Percentiles rank a stretch among this genome's conserved stretches.
Evolutionary conservation across 352 stramenopile species (phyloP).

Genomic region (Phytophthora pini): DNA sequence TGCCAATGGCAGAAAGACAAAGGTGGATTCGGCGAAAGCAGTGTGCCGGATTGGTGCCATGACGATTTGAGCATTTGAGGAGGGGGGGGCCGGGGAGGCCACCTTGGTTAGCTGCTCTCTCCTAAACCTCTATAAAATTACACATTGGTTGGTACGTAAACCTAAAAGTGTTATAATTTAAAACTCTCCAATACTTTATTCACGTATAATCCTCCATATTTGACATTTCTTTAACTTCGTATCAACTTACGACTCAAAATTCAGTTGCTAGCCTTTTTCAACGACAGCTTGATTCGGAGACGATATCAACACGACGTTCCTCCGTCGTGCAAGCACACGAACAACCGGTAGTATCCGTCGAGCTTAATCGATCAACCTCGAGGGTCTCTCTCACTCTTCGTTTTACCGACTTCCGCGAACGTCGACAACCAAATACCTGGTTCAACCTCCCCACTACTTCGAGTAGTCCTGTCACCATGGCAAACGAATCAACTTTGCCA

Average conservation of each 20-base stretch:
- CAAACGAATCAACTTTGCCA: neutral
- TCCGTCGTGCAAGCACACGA: slow-evolving; percentile 9
- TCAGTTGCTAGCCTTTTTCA: neutral
- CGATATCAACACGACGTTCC: slow-evolving; percentile 10
- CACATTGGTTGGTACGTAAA: neutral
- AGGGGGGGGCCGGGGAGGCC: neutral
- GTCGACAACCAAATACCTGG: slow-evolving; percentile 2
- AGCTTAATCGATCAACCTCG: neutral
- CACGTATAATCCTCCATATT: too few relatives aligned
- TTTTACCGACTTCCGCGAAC: slow-evolving; percentile 7
- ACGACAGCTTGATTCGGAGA: slow-evolving; percentile 7
- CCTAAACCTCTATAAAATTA: neutral
- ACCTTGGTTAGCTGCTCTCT: neutral
- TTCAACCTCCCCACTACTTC: slow-evolving; percentile 1
- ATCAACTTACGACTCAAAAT: neutral
- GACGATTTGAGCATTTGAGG: neutral
- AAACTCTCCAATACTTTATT: neutral
- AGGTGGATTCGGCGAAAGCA: slow-evolving; percentile 6
- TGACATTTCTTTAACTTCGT: neutral
- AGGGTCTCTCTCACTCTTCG: slow-evolving; percentile 3
- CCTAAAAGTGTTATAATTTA: too few relatives aligned
- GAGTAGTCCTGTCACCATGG: slow-evolving; percentile 12
- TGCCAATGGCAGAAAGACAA: neutral
- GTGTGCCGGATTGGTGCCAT: neutral
- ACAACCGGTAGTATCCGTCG: neutral